phyloP scores from a whole-genome alignment of 2,329 filamentous ascomycete species.

The Paracorniculantispora psalliotae region DNA sequence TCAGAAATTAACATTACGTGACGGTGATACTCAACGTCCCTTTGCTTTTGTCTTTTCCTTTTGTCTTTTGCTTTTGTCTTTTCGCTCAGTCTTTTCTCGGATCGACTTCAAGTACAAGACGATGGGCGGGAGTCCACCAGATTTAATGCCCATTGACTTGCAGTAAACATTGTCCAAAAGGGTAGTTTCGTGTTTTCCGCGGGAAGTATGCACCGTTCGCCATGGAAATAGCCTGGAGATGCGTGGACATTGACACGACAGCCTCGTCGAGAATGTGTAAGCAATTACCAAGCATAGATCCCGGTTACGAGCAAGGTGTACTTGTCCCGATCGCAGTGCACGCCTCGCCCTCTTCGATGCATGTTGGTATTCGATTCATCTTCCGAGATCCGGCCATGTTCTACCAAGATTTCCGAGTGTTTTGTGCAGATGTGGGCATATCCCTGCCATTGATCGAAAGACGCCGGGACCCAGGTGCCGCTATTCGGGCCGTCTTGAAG shows the following conservation, averaged over 20 bases:
- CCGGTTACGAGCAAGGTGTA: not conserved
- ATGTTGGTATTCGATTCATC: not conserved
- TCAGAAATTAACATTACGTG: too few species aligned
- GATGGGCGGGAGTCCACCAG: too few species aligned
- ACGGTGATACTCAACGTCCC: too few species aligned
- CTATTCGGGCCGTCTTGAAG: not conserved
- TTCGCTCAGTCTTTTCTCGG: too few species aligned
- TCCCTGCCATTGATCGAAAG: not conserved
- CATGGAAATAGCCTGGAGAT: not conserved
- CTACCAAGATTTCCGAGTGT: not conserved
- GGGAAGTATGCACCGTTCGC: not conserved
- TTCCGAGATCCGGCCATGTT: not conserved
- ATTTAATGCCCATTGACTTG: too few species aligned
- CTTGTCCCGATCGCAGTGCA: not conserved
- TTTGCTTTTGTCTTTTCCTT: too few species aligned
- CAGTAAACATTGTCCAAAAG: too few species aligned
- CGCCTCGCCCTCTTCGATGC: not conserved
- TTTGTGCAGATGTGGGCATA: not conserved
- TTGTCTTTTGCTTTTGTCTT: too few species aligned
- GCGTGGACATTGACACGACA: not conserved
- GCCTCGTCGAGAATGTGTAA: not conserved
- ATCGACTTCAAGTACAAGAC: too few species aligned
- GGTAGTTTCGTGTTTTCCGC: too few species aligned
- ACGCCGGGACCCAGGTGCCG: not conserved
- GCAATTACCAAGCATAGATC: not conserved